A percentile compares a stretch with the other conserved stretches of the same genome.
Evolutionary conservation across 108 stramenopile genomes (phyloP).

Genomic region (Fragilaria radians): DNA sequence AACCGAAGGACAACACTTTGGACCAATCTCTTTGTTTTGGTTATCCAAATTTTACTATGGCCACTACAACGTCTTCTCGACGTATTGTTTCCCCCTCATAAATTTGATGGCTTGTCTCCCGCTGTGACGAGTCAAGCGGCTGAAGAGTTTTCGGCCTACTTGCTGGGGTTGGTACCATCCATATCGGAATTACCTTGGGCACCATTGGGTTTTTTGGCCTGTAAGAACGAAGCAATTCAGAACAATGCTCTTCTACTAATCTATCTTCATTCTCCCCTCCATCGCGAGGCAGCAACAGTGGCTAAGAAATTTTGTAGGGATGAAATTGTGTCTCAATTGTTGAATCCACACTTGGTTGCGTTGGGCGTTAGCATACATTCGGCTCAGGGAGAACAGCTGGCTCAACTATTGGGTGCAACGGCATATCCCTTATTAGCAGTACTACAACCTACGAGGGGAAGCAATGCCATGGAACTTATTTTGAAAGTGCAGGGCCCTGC

Average conservation of each 20-base stretch:
- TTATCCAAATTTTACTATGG: conserved; percentile 40
- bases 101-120: conserved; percentile 56
- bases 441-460: conserved; percentile 43
- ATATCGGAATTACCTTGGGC: conserved; percentile 11
- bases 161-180: conserved; percentile 18
- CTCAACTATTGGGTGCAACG: conserved; percentile 47
- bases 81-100: conserved; percentile 34
- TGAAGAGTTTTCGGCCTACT: conserved; percentile 43
- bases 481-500: conserved; percentile 55
- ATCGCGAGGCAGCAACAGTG: conserved; percentile 30
- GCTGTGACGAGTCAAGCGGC: conserved; percentile 53
- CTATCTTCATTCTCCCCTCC: conserved; percentile 68
- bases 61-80: conserved; percentile 31
- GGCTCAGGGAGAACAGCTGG: conserved; percentile 59
- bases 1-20: too few relatives aligned
- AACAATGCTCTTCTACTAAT: conserved; percentile 47
- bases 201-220: conserved; percentile 32
- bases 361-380: conserved; percentile 65
- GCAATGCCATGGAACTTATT: conserved; percentile 33
- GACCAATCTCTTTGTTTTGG: conserved; percentile 17
- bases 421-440: conserved; percentile 61
- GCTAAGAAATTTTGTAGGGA: conserved; percentile 14
- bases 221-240: conserved; percentile 40
- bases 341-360: conserved; percentile 34
- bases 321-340: conserved; percentile 39